A percentile compares a stretch with the other conserved stretches of the same genome.
Conservation (phyloP, 208 protist genomes). For the Leishmania lainsoni region DNA sequence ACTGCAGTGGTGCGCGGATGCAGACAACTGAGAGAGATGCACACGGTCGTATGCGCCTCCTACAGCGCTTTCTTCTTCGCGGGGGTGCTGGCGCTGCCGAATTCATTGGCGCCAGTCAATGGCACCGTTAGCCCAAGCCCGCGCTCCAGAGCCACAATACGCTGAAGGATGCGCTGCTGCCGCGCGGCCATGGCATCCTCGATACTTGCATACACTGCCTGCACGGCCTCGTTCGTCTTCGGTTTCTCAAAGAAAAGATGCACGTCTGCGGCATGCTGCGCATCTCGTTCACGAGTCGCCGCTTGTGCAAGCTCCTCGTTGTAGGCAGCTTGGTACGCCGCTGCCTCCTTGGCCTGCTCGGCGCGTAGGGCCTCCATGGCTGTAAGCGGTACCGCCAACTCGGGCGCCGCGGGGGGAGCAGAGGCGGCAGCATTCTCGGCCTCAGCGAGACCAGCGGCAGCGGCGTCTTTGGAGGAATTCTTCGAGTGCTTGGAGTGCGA, state of each 20-base stretch:
- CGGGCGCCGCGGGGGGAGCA: not conserved
- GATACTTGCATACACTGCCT: slow-evolving; percentile 69
- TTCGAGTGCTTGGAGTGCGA: not conserved
- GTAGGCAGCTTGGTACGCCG: slow-evolving; percentile 36
- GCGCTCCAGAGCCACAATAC: slow-evolving; percentile 68
- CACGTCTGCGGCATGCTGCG: slow-evolving; percentile 65
- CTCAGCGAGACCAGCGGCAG: not conserved
- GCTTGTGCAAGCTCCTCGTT: slow-evolving; percentile 45
- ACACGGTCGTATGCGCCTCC: not conserved
- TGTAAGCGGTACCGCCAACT: slow-evolving; percentile 17
- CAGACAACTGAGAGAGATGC: not conserved
- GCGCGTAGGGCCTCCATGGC: slow-evolving; percentile 39
- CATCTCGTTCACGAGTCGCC: slow-evolving; percentile 33
- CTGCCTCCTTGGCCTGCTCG: slow-evolving; percentile 52
- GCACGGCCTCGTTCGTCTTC: slow-evolving; percentile 50
- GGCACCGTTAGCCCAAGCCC: slow-evolving; percentile 40
- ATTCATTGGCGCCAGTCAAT: not conserved
- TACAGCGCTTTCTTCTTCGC: slow-evolving; percentile 11
- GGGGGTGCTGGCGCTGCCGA: not conserved
- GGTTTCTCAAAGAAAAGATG: slow-evolving; percentile 67
- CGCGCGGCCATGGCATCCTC: slow-evolving; percentile 53
- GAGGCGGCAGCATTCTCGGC: not conserved
- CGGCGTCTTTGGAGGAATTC: not conserved
- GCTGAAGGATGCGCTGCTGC: slow-evolving; percentile 73
- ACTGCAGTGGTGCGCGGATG: not conserved